phyloP scores from a whole-genome alignment of 2,329 filamentous ascomycete genomes.

The Verticillium alfalfae region DNA sequence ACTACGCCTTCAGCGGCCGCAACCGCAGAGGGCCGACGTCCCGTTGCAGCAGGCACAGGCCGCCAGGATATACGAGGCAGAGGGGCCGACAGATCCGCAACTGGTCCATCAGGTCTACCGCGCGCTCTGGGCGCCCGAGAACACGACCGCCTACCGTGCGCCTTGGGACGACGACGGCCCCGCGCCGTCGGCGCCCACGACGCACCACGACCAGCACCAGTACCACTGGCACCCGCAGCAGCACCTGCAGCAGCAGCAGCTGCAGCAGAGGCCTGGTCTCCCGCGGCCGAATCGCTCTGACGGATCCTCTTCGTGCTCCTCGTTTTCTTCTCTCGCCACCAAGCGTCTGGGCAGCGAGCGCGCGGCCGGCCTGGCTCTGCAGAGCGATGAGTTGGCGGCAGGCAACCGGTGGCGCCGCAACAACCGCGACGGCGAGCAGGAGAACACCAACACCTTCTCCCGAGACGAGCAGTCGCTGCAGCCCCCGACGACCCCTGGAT shows the following conservation, averaged over 20 bases:
- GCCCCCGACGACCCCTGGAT: conserved; percentile 46
- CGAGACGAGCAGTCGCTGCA: conserved; percentile 11
- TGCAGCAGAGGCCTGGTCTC: conserved; percentile 17
- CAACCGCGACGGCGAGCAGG: conserved; percentile 10
- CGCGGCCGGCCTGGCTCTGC: conserved; percentile 39
- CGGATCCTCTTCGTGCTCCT: not conserved
- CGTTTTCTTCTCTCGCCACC: conserved; percentile 39
- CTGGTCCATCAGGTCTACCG: not conserved
- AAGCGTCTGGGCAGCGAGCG: conserved; percentile 46
- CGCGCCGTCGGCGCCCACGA: not conserved
- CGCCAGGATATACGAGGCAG: not conserved
- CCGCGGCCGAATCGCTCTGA: conserved; percentile 5
- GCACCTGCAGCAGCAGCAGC: conserved; percentile 14
- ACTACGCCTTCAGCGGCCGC: conserved; percentile 5
- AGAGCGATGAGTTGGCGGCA: conserved; percentile 9
- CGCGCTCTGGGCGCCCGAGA: not conserved
- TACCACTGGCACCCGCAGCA: conserved; percentile 9
- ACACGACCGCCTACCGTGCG: conserved; percentile 4
- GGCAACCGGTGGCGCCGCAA: conserved; percentile 10
- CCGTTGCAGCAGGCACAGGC: not conserved
- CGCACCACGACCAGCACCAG: conserved; percentile 5
- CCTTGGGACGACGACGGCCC: conserved; percentile 5
- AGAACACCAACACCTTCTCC: not conserved
- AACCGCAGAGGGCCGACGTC: not conserved
- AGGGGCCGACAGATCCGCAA: not conserved